phyloP scores from a whole-genome alignment of 352 stramenopile species.

The Pythium catenulatum region DNA sequence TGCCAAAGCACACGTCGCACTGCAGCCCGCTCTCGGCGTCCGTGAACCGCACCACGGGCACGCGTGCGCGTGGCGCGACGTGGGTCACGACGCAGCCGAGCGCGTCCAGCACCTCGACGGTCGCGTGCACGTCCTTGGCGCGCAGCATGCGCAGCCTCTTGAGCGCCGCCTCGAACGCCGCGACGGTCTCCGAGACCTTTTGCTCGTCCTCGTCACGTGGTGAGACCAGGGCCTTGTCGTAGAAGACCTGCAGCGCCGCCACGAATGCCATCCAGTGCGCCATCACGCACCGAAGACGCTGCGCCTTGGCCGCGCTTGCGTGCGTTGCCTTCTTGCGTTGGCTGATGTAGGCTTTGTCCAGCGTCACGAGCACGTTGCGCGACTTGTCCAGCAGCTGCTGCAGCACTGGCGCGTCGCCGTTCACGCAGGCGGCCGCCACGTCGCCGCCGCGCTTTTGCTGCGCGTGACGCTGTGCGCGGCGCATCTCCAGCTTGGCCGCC shows the following conservation, averaged over 20 bases:
- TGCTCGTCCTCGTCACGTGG: not conserved
- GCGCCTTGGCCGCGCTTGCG: conserved; percentile 14
- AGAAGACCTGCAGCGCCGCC: conserved; percentile 67
- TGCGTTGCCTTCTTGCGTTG: conserved; percentile 44
- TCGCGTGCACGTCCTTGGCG: conserved; percentile 42
- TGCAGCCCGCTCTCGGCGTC: conserved; percentile 77
- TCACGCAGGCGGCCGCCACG: conserved; percentile 38
- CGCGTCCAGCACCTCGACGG: conserved; percentile 65
- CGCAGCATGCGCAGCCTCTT: conserved; percentile 62
- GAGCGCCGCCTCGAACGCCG: conserved; percentile 24
- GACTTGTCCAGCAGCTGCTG: conserved; percentile 70
- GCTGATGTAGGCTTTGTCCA: conserved; percentile 69
- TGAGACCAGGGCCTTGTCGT: conserved; percentile 65
- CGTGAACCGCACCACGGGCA: conserved; percentile 90
- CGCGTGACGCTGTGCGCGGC: conserved; percentile 42
- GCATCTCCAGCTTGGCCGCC: conserved; percentile 68
- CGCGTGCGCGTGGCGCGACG: conserved; percentile 83
- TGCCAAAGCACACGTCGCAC: conserved; percentile 92
- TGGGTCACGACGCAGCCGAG: conserved; percentile 76
- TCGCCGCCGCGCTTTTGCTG: conserved; percentile 39
- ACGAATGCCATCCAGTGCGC: conserved; percentile 35
- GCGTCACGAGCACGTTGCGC: conserved; percentile 74
- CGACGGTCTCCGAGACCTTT: not conserved
- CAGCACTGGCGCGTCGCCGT: conserved; percentile 63
- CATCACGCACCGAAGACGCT: not conserved